Conservation (phyloP, 2,329 filamentous ascomycete genomes). For the Trichoderma koningiopsis region DNA sequence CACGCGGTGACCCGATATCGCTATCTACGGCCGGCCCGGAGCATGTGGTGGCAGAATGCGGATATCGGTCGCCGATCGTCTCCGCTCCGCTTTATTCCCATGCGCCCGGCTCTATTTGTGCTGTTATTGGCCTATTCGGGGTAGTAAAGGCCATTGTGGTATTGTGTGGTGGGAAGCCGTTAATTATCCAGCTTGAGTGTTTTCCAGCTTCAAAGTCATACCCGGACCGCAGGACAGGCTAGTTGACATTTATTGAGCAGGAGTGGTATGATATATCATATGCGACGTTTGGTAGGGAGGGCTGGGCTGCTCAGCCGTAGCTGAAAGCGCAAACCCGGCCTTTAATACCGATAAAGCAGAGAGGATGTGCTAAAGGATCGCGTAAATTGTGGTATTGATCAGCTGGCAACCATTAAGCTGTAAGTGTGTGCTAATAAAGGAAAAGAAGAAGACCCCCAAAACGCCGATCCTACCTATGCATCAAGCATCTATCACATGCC, state of each 20-base stretch:
- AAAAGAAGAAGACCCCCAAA: not conserved
- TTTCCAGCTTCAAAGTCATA: not conserved
- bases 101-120: not conserved
- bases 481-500: not conserved
- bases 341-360: not conserved
- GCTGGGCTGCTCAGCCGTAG: constrained; percentile 9
- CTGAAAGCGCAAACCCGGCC: not conserved
- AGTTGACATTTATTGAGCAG: not conserved
- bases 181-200: not conserved
- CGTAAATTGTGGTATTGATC: not conserved
- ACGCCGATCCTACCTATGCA: not conserved
- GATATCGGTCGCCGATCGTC: constrained; percentile 20
- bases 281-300: not conserved
- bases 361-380: not conserved
- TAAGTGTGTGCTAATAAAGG: not conserved
- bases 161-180: not conserved
- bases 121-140: not conserved
- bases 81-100: constrained; percentile 20
- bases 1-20: constrained; percentile 18
- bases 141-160: not conserved
- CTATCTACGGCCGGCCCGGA: constrained; percentile 18
- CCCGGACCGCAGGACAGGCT: not conserved
- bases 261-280: constrained; percentile 4
- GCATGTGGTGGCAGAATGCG: constrained; percentile 11
- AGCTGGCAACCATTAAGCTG: not conserved